Conservation (phyloP, 2,329 filamentous ascomycete genomes). For the Exophiala oligosperma region DNA sequence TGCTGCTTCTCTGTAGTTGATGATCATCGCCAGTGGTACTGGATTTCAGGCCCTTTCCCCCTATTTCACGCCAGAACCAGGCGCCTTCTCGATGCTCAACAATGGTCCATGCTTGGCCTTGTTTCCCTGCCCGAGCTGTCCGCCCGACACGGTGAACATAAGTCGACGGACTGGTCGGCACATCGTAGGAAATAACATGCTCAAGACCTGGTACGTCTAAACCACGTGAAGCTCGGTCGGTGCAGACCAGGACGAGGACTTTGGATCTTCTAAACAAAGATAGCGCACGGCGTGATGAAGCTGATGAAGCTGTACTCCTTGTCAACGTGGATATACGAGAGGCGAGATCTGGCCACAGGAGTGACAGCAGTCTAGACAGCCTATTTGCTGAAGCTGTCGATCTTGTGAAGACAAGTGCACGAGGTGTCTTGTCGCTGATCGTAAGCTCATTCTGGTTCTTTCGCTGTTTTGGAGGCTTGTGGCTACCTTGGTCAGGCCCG, state of each 20-base stretch:
- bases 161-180: constrained; percentile 90
- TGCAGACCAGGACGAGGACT: constrained; percentile 89
- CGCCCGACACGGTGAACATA: constrained; percentile 96
- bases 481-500: background rate
- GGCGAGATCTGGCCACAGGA: constrained; percentile 85
- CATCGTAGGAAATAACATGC: constrained; percentile 91
- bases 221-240: constrained; percentile 90
- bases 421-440: constrained; percentile 90
- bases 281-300: constrained; percentile 66
- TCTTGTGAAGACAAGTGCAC: constrained; percentile 91
- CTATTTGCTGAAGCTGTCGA: constrained; percentile 84
- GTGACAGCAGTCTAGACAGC: constrained; percentile 80
- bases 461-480: background rate
- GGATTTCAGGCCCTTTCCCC: constrained; percentile 40
- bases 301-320: constrained; percentile 49
- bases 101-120: constrained; percentile 80
- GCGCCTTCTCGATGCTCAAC: constrained; percentile 78
- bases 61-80: constrained; percentile 90
- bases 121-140: constrained; percentile 86
- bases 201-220: constrained; percentile 92
- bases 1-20: constrained; percentile 12
- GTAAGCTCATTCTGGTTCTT: constrained; percentile 44
- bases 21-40: background rate
- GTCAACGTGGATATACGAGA: constrained; percentile 83
- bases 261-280: constrained; percentile 86